Evolutionary conservation across 768 basidiomycete species (phyloP).

Genomic region (Kwoniella sp.): DNA sequence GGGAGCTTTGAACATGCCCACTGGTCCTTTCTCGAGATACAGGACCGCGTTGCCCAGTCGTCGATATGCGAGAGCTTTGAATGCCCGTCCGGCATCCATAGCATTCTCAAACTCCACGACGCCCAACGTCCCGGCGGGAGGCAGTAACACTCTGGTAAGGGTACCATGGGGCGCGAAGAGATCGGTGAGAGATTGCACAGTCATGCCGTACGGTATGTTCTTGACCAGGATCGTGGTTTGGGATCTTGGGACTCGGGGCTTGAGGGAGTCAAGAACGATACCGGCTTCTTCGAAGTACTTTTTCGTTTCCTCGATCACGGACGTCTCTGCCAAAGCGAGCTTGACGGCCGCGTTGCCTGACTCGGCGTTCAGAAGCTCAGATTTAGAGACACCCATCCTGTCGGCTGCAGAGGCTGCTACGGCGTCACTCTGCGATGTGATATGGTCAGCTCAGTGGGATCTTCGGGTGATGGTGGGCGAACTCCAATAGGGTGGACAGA

Average conservation of each 20-base stretch:
- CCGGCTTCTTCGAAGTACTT: constrained; percentile 69
- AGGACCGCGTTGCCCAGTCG: constrained; percentile 85
- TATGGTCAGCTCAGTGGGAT: not conserved
- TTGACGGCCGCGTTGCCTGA: constrained; percentile 72
- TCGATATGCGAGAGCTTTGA: constrained; percentile 80
- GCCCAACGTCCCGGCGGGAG: constrained; percentile 90
- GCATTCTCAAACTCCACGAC: constrained; percentile 81
- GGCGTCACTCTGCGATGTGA: constrained; percentile 73
- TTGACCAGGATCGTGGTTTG: constrained; percentile 87
- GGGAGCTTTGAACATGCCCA: constrained; percentile 69
- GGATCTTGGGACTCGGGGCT: constrained; percentile 59
- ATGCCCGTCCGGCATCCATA: constrained; percentile 72
- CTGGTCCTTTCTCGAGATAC: constrained; percentile 89
- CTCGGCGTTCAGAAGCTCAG: constrained; percentile 84
- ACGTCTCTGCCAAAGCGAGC: constrained; percentile 93
- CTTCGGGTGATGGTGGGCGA: no score
- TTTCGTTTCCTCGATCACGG: constrained; percentile 93
- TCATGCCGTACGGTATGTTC: constrained; percentile 92
- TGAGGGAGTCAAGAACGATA: constrained; percentile 54
- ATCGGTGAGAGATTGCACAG: constrained; percentile 70
- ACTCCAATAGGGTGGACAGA: no score
- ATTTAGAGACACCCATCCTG: constrained; percentile 81
- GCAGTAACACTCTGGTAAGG: constrained; percentile 73
- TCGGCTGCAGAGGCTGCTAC: constrained; percentile 87
- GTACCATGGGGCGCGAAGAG: constrained; percentile 77